Base-by-base conservation (phyloP, 768 basidiomycete genomes). In the Suillus spraguei region DNA sequence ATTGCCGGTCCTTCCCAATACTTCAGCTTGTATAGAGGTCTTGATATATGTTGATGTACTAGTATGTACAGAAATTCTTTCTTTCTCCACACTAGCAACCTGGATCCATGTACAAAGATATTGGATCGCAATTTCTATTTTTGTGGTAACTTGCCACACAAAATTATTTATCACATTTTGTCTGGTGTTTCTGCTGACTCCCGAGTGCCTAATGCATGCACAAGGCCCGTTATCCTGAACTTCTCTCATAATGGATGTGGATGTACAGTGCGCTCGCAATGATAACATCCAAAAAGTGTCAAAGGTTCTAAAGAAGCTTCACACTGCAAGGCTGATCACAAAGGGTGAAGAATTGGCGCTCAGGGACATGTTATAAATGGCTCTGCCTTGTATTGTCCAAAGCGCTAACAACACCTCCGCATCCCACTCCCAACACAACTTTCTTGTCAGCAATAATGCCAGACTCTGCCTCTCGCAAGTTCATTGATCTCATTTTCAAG, bases 1-100 rank as follows among this genome's bases (percentile, higher is more conserved):
- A 66, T 68, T 8, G 74, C 67, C 50, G 79, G 68, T 4, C 84
- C 84, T 62, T 78, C 77, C 56, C 72, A 79, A 56, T 82, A 68
- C 62, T 76, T 76, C 60, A 82, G 28, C 28, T 28, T 28, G 28
- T 28, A n/a, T n/a, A 28, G 28, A 28, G 28, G 28, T 28, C 28
- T 28, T 28, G 28, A 28, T 28, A 4, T 28, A 28, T 28, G 28
- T 28, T 28, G 28, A 4, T 28, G 28, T 4, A 4, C 28, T 28
- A 28, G 28, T 28, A 28, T 28, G 28, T 28, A n/a, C n/a, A n/a
- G n/a, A n/a, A n/a, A n/a, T 28, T 28, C 28, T 28, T 28, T 28
- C 28, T 28, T 28, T 28, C 28, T 28, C 28, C 28, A 28, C 28
- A 28, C 28, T 28, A 4, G 4, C 28, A 28, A 28, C 28, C 28